Evolutionary conservation across 176 grass and related monocot species (phyloP).

Genomic region (Bothriochloa decipiens): DNA sequence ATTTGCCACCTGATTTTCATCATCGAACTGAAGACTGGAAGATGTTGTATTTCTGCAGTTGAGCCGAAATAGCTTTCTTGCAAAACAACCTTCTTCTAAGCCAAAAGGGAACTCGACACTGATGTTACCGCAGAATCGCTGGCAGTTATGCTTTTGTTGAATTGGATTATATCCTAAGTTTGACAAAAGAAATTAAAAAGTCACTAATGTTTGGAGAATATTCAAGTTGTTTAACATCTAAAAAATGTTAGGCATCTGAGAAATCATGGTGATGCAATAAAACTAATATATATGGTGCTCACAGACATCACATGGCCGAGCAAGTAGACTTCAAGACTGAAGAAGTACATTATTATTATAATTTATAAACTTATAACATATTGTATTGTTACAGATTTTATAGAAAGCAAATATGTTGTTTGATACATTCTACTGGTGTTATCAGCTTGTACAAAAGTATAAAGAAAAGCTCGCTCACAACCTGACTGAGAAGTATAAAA

Average conservation of each 20-base stretch:
- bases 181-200: not conserved
- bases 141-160: not conserved
- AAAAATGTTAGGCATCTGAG: not conserved
- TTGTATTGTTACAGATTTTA: too few relatives aligned
- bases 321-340: not conserved
- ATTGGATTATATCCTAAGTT: not conserved
- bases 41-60: not conserved
- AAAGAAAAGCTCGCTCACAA: too few relatives aligned
- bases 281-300: not conserved
- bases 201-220: not conserved
- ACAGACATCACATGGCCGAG: not conserved
- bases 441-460: too few relatives aligned
- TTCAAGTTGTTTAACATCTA: not conserved
- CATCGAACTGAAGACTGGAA: not conserved
- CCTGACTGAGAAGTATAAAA: not conserved
- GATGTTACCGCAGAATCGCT: not conserved
- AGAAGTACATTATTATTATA: not conserved
- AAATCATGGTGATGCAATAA: not conserved
- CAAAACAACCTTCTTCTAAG: not conserved
- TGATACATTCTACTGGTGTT: too few relatives aligned
- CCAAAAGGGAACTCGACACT: not conserved
- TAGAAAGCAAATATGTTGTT: too few relatives aligned
- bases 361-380: too few relatives aligned
- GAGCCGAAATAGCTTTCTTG: constrained; percentile 10
- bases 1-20: not conserved